Base-by-base conservation (phyloP, 495 filamentous ascomycete genomes). In the Aspergillus indologenus region DNA sequence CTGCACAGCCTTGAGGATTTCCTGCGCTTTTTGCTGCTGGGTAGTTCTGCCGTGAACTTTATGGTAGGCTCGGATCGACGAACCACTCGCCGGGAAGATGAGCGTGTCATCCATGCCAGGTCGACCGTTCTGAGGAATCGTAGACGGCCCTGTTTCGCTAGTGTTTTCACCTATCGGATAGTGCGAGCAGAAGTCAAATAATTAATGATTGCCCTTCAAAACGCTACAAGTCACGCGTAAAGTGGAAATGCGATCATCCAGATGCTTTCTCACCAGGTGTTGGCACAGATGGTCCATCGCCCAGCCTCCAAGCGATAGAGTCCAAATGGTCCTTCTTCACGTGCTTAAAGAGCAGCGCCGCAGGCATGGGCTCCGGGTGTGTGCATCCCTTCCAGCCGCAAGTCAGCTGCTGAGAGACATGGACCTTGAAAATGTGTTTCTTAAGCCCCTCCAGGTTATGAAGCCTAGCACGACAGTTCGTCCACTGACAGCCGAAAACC, bases 361-460 rank as follows among this genome's bases (percentile, higher is more conserved):
- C 69, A 52, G 67, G 61, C 54, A 58, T 60, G 11, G 58, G 66
- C 46, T 49, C 65, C 22, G 12, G 11, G n/a, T 53, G 54, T 0
- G 56, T 26, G 48, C 77, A 80, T 9, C 48, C 65, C 20, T 64
- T 53, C 77, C 77, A 80, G 20, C 46, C 59, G 51, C 77, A 80
- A 15, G 29, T 59, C 43, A 65, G 68, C 60, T 48, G 64, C 40
- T 71, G 59, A 1, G 68, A 66, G 4, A 75, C 65, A 44, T 79
- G 89, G 5, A 85, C 71, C 54, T 85, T 81, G 29, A 77, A 62
- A 20, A 92, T 65, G 66, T 95, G 90, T 54, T 80, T 82, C 55
- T 84, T 82, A 20, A 94, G 76, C 0, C 85, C 85, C 2, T 86
- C 81, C 31, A 91, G 66, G 65, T 92, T 92, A 61, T 93, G 90